Evolutionary conservation across 176 grass and related monocot species (phyloP), one percentile per base, ranked within the genome.

Genomic region (Rhynchospora pubera): DNA sequence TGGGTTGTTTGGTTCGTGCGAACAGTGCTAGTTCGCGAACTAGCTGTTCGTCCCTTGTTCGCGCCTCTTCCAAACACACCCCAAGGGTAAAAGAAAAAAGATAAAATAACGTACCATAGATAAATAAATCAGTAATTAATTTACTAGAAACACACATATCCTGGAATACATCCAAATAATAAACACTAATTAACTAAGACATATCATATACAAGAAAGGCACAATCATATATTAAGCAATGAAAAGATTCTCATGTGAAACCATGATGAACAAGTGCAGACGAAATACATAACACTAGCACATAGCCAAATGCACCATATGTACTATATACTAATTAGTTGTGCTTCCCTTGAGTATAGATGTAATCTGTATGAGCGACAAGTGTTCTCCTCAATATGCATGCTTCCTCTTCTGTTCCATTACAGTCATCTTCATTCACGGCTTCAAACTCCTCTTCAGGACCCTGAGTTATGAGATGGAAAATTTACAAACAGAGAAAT

Each of bases 291-390:
- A 26, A 15, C 9, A 3, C 70, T 26, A 70, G 39, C 42, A 43
- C 56, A 56, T 79, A 8, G 44, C 34, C 42, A 43, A 78, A 56
- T 79, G 3, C 5, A 80, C 7, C 7, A 52, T 51, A 74, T 74
- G 51, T 51, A 6, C 8, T 23, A 1, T 10, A 1, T 39, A 46
- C n/a, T 60, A 22, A 13, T 22, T 48, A 93, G 18, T 91, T 57
- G 87, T 93, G 91, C 34, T 93, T 80, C 65, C 83, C 7, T 81
- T 94, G 89, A 47, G 93, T 95, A 89, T 95, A 95, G 84, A 95
- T 95, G 88, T 95, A 95, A 80, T 95, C 93, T 6, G 82, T 92
- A 77, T 95, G 93, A 21, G 90, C 93, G 5, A 13, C 77, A n/a
- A 95, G 93, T 55, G 88, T 90, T 81, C 86, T 80, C 82, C 86